Base-by-base conservation (phyloP, 495 filamentous ascomycete genomes). In the Podospora didyma region DNA sequence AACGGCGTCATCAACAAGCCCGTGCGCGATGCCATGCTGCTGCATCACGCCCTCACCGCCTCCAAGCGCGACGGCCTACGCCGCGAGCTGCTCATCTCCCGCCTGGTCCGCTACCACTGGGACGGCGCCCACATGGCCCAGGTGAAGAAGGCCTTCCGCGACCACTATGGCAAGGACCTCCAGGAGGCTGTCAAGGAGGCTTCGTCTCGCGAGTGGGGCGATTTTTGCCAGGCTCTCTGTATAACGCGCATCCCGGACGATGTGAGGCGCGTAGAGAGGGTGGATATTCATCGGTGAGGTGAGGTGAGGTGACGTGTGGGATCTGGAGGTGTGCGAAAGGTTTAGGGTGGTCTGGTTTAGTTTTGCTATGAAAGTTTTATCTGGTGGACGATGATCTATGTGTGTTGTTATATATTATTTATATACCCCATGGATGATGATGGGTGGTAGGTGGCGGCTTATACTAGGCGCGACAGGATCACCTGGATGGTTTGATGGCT, bases 1-100 rank as follows among this genome's bases (percentile, higher is more conserved):
- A 96, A 96, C 73, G 94, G 95, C 64, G 86, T 93, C 41, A 92
- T 97, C 73, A 97, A 98, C 73, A 87, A 89, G 46, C 92, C 94
- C 34, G 88, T 96, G 59, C 92, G 94, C 51, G 94, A 98, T 69
- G 90, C 93, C 5, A 82, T 97, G 37, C 86, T 98, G n/a, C 79
- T 98, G 28, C 86, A 96, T 70, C 94, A 98, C 73, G 92, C 94
- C 3, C 82, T 97, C 37, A 82, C 81, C 10, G 69, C 76, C 2
- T 79, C 81, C 24, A 78, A 73, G 49, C 74, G 76, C n/a, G 87
- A 88, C 61, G 77, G 77, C 31, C 79, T 90, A 51, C 83, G 90
- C 31, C 83, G 84, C n/a, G 90, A 96, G 64, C 78, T 96, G 42
- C 80, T 96, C 21, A 90, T 93, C 54, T 89, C 85, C 48, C 78